Conservation (phyloP, 1,284 basidiomycete genomes). For the Apiotrichum siamense region DNA sequence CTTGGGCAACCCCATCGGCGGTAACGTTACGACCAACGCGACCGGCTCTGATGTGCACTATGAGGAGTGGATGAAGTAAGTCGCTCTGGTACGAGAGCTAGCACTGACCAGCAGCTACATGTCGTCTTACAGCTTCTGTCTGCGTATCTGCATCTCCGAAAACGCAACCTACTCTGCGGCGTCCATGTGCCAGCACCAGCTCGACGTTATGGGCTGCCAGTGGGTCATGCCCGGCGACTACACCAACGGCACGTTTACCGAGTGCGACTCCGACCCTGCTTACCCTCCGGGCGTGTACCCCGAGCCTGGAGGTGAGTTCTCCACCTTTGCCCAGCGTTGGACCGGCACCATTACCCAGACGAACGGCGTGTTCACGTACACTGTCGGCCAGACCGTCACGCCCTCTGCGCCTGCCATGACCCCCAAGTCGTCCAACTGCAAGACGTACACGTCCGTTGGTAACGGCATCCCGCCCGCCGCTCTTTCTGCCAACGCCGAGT, state of each 20-base stretch:
- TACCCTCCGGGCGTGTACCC: conserved; percentile 47
- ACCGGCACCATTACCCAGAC: conserved; percentile 41
- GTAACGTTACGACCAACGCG: conserved; percentile 52
- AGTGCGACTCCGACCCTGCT: conserved; percentile 46
- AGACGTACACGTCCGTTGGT: conserved; percentile 41
- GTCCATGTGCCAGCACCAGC: conserved; percentile 42
- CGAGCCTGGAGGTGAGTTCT: conserved; percentile 37
- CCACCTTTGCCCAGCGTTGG: conserved; percentile 49
- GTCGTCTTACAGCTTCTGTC: conserved; percentile 46
- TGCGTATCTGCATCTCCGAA: conserved; percentile 48
- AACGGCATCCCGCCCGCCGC: conserved; percentile 30
- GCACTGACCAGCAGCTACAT: conserved; percentile 36
- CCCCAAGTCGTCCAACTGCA: conserved; percentile 46
- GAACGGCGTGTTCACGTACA: conserved; percentile 26
- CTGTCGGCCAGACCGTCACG: conserved; percentile 44
- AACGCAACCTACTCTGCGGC: conserved; percentile 42
- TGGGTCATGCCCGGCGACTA: conserved; percentile 50
- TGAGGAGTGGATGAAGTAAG: conserved; percentile 52
- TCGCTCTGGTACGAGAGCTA: background rate
- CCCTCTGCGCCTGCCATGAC: conserved; percentile 37
- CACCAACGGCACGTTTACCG: conserved; percentile 47
- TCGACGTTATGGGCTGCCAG: conserved; percentile 49
- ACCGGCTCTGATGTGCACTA: conserved; percentile 51
- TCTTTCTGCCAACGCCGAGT: conserved; percentile 17
- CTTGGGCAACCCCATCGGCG: conserved; percentile 52